Evolutionary conservation across 345 rosid genomes (phyloP).

Genomic region (Clausena lansium): DNA sequence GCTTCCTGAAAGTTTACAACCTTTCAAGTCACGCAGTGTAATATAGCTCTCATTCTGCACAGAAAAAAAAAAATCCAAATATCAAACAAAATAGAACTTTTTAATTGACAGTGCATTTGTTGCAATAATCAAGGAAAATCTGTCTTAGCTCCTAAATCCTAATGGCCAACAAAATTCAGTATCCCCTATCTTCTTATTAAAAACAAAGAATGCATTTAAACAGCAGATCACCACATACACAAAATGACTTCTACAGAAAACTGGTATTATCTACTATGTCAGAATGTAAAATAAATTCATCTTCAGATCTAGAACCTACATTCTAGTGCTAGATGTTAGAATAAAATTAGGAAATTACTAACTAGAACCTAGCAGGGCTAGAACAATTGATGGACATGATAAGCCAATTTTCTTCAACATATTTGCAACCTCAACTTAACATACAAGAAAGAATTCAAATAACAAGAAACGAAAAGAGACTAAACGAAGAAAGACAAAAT

Average conservation of each 20-base stretch:
- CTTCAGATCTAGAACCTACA: background rate
- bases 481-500: background rate
- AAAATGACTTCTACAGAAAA: background rate
- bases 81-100: too few species aligned
- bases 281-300: background rate
- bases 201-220: too few species aligned
- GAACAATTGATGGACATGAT: background rate
- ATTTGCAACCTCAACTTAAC: background rate
- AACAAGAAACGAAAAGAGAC: background rate
- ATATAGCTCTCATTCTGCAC: conserved; percentile 73
- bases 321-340: background rate
- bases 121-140: background rate
- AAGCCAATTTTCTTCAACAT: background rate
- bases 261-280: background rate
- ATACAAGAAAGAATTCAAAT: background rate
- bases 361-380: background rate
- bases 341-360: background rate
- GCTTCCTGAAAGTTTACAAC: conserved; percentile 86
- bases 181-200: background rate
- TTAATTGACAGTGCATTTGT: conserved; percentile 11
- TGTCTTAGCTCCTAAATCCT: background rate
- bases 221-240: background rate
- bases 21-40: conserved; percentile 68
- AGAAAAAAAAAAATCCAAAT: too few species aligned
- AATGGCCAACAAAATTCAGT: background rate